Evolutionary conservation across 2,329 filamentous ascomycete genomes (phyloP).

Genomic region (Pseudocercospora macadamiae): DNA sequence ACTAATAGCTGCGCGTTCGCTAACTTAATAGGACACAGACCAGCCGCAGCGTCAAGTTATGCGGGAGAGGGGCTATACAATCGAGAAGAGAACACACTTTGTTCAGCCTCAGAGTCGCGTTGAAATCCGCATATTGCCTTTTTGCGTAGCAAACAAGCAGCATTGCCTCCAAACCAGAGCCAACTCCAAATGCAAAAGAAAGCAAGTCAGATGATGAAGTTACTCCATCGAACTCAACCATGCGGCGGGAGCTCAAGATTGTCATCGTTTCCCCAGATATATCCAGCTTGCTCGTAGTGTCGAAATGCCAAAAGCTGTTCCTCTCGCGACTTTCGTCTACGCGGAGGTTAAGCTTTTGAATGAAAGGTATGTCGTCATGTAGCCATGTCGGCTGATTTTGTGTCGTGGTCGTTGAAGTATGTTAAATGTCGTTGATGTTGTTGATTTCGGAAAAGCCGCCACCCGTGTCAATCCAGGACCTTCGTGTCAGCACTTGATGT

Average conservation of each 20-base stretch:
- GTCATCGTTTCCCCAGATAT: conserved; percentile 33
- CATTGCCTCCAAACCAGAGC: conserved; percentile 16
- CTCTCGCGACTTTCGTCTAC: conserved; percentile 24
- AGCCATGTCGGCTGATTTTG: too few species aligned
- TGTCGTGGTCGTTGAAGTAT: conserved; percentile 8
- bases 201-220: conserved; percentile 19
- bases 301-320: conserved; percentile 7
- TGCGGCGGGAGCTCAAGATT: conserved; percentile 37
- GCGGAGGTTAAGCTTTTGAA: conserved; percentile 2
- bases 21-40: conserved; percentile 23
- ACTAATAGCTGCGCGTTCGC: conserved; percentile 20
- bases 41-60: conserved; percentile 19
- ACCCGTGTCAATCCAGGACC: conserved; percentile 35
- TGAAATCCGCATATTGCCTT: conserved; percentile 25
- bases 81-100: conserved; percentile 5
- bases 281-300: conserved; percentile 21
- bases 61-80: conserved; percentile 3
- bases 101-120: conserved; percentile 17
- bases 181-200: conserved; percentile 12
- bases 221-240: conserved; percentile 37
- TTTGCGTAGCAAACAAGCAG: conserved; percentile 7
- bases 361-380: conserved; percentile 13
- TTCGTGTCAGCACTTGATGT: conserved; percentile 41
- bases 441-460: conserved; percentile 9
- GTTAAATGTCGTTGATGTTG: conserved; percentile 12